Conservation (phyloP, 805 yeast genomes). For the Candida gorgasii region DNA sequence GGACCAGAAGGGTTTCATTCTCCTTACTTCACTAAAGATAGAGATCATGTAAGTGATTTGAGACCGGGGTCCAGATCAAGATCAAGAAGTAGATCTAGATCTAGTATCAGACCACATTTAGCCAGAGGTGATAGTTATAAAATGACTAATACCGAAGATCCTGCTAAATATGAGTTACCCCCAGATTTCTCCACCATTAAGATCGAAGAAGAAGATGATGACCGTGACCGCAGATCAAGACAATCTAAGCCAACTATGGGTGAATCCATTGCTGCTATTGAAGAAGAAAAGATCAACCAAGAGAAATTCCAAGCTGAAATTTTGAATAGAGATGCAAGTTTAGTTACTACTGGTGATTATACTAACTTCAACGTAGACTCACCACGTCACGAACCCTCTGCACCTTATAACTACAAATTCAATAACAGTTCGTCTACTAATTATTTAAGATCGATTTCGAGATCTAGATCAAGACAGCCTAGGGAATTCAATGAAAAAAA, state of each 20-base stretch:
- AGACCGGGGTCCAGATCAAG: conserved; percentile 27
- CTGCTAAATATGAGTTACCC: conserved; percentile 44
- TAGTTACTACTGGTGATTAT: conserved; percentile 48
- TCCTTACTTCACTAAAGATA: conserved; percentile 35
- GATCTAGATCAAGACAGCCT: conserved; percentile 58
- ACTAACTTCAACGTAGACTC: conserved; percentile 45
- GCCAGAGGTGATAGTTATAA: conserved; percentile 81
- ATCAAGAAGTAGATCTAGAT: conserved; percentile 18
- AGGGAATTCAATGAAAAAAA: conserved; percentile 26
- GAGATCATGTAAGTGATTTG: conserved; percentile 19
- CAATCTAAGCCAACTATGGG: conserved; percentile 45
- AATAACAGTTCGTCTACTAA: conserved; percentile 45
- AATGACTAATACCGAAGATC: conserved; percentile 50
- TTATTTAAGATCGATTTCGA: conserved; percentile 64
- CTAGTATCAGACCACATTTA: conserved; percentile 51
- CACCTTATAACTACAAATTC: conserved; percentile 63
- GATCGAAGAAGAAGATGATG: conserved; percentile 21
- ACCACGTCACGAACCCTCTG: conserved; percentile 42
- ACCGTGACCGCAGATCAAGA: conserved; percentile 40
- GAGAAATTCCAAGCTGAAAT: conserved; percentile 18
- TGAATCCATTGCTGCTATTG: conserved; percentile 47
- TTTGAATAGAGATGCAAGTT: conserved; percentile 33
- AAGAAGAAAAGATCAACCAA: conserved; percentile 20
- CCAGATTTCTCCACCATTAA: conserved; percentile 29
- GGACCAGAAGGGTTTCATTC: conserved; percentile 30